Percentiles rank a stretch among this genome's conserved stretches.
Evolutionary conservation across 257 asterid genomes (phyloP).

Genomic region (Haberlea rhodopensis): DNA sequence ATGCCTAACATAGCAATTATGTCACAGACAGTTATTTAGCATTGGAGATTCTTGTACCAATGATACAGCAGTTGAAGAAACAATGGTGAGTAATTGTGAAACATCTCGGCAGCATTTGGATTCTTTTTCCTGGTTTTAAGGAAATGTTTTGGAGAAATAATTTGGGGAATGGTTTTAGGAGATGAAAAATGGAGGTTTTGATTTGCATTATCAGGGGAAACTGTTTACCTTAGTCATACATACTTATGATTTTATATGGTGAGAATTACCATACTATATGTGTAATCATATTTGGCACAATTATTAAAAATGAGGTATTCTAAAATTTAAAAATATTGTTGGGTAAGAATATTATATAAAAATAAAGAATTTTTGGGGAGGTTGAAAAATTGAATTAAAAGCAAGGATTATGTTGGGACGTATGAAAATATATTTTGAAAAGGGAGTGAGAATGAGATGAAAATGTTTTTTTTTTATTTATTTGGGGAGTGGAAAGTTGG

Average conservation of each 20-base stretch:
- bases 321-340: no score
- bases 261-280: no score
- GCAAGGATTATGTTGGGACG: neutral
- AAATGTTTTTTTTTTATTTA: no score
- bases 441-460: neutral
- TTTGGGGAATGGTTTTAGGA: neutral
- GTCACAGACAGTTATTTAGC: conserved; percentile 13
- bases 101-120: neutral
- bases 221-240: no score
- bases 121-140: neutral
- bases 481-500: neutral
- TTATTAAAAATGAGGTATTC: neutral
- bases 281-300: neutral
- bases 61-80: conserved; percentile 14
- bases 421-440: no score
- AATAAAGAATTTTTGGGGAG: neutral
- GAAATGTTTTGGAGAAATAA: neutral
- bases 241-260: neutral
- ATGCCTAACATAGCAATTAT: conserved; percentile 6
- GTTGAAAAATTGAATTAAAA: neutral
- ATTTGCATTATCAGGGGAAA: neutral
- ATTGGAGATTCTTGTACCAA: conserved; percentile 1
- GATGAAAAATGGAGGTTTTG: neutral
- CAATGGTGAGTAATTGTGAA: conserved; percentile 16
- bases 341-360: neutral